Conservation (phyloP, 2,329 filamentous ascomycete genomes). For the Colletotrichum sp. region DNA sequence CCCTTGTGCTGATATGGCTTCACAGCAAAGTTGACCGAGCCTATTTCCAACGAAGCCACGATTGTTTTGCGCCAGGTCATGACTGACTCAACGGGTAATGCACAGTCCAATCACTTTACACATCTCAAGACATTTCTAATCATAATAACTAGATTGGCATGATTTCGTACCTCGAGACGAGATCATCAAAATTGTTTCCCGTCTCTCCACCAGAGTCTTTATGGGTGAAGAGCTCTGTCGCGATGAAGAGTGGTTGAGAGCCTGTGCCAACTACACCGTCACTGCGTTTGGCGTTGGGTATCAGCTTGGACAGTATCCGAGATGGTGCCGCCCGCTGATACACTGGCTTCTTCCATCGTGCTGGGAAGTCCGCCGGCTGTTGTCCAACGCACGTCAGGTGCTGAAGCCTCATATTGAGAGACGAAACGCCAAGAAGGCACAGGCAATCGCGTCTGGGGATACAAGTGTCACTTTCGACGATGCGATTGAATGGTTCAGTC, state of each 20-base stretch:
- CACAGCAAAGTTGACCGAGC: not conserved
- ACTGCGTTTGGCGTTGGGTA: not conserved
- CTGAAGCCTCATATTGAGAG: constrained; percentile 21
- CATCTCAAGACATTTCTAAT: too few species aligned
- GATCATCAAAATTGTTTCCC: constrained; percentile 11
- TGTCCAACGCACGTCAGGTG: not conserved
- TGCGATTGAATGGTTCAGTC: constrained; percentile 24
- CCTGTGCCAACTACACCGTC: not conserved
- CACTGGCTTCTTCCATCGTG: constrained; percentile 24
- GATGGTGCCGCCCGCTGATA: constrained; percentile 11
- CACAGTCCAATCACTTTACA: too few species aligned
- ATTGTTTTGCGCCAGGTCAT: not conserved
- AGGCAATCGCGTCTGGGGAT: not conserved
- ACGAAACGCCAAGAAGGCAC: not conserved
- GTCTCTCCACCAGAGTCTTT: constrained; percentile 24
- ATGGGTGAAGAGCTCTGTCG: constrained; percentile 16
- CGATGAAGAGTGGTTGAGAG: constrained; percentile 22
- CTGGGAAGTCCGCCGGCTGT: constrained; percentile 5
- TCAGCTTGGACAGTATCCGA: constrained; percentile 17
- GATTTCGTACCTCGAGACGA: not conserved
- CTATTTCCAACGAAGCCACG: not conserved
- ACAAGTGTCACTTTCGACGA: constrained; percentile 15
- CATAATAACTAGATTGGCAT: constrained; percentile 13
- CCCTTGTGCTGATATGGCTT: too few species aligned
- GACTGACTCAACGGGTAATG: not conserved